Percentiles rank a stretch among this genome's conserved stretches.
Conservation (phyloP, 768 basidiomycete species). For the Crepidotus variabilis region DNA sequence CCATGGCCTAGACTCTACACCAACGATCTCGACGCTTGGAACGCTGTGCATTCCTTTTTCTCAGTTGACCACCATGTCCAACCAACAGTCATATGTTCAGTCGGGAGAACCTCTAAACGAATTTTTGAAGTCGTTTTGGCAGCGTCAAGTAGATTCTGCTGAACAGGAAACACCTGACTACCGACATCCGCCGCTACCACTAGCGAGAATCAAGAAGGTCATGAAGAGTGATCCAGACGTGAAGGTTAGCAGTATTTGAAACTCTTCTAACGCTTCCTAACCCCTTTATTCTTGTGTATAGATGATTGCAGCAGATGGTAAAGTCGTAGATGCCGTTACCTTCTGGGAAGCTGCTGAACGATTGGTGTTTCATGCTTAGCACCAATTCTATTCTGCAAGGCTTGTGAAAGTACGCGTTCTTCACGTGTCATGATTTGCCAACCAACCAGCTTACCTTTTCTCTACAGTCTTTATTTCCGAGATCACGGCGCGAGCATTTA, state of each 20-base stretch:
- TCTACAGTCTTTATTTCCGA: constrained; percentile 90
- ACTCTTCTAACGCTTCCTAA: not conserved
- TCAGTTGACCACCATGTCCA: constrained; percentile 18
- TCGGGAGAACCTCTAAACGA: constrained; percentile 83
- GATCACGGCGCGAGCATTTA: constrained; percentile 93
- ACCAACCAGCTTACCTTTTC: not conserved
- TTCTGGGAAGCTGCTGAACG: constrained; percentile 11
- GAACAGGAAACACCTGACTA: constrained; percentile 89
- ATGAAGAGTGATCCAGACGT: constrained; percentile 99
- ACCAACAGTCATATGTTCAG: constrained; percentile 63
- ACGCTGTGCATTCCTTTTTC: not conserved
- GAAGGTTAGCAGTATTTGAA: constrained; percentile 55
- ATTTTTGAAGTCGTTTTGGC: constrained; percentile 88
- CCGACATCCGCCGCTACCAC: constrained; percentile 81
- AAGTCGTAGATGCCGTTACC: constrained; percentile 14
- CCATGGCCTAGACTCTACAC: not conserved
- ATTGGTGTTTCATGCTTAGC: constrained; percentile 38
- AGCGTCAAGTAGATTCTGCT: constrained; percentile 79
- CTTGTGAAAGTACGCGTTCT: constrained; percentile 85
- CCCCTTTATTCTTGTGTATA: constrained; percentile 24
- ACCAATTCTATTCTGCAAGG: constrained; percentile 95
- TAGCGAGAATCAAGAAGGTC: constrained; percentile 97
- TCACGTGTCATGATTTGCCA: not conserved
- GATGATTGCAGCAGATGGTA: constrained; percentile 99
- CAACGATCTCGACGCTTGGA: not conserved